Evolutionary conservation across 495 filamentous ascomycete species (phyloP).

Genomic region (Talaromyces borbonicus): DNA sequence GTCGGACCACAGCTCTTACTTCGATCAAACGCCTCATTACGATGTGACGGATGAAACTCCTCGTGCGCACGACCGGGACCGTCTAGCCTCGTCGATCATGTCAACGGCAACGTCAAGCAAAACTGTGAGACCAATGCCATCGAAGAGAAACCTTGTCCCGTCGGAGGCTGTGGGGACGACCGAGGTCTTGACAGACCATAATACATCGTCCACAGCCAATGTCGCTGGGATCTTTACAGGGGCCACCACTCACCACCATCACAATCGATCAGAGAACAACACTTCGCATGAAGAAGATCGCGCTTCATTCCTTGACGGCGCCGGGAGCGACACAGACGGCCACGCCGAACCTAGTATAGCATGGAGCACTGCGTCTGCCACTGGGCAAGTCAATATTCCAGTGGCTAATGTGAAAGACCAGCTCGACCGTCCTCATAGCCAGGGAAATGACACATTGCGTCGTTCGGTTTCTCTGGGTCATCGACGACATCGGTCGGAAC

Average conservation of each 20-base stretch:
- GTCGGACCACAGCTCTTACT: constrained; percentile 37
- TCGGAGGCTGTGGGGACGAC: constrained; percentile 29
- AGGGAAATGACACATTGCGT: background rate
- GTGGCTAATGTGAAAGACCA: constrained; percentile 34
- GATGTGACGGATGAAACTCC: constrained; percentile 30
- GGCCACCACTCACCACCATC: too few relatives aligned
- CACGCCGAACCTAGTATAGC: constrained; percentile 55
- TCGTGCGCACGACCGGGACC: constrained; percentile 37
- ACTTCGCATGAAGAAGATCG: constrained; percentile 31
- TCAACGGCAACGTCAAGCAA: constrained; percentile 54
- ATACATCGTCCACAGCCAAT: constrained; percentile 14
- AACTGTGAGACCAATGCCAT: constrained; percentile 42
- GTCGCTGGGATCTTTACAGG: constrained; percentile 50
- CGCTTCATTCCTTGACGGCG: constrained; percentile 47
- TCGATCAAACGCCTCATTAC: constrained; percentile 25
- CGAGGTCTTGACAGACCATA: background rate
- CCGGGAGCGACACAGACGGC: constrained; percentile 46
- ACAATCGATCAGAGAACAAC: background rate
- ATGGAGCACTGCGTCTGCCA: constrained; percentile 50
- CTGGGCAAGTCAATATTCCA: constrained; percentile 49
- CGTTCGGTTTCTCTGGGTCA: constrained; percentile 11
- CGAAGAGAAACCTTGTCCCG: constrained; percentile 20
- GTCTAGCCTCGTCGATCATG: constrained; percentile 45
- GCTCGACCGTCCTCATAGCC: constrained; percentile 13
- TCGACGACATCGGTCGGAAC: constrained; percentile 30